Evolutionary conservation across 1,284 basidiomycete species (phyloP), one percentile per base, ranked within the genome.

Genomic region (Austroboletus novae-zelandiae): DNA sequence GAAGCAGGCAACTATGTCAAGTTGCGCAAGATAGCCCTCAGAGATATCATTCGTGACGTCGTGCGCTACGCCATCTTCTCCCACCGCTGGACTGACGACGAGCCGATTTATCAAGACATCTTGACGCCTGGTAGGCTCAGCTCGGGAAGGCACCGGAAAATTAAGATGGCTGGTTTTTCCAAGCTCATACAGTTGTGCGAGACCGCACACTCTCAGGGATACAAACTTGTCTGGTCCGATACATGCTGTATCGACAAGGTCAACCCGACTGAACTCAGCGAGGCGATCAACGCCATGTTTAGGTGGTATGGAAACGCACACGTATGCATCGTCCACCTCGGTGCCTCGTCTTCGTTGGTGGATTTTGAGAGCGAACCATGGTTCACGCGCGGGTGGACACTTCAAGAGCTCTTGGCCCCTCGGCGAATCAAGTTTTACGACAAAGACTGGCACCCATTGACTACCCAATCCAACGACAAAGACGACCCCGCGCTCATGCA

Each of bases 231-330:
- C 34, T 67, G 64, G 66, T 58, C 61, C 2, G 63, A 67, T 25
- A 62, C 65, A 1, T 64, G 20, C 20, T 23, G 20, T 23, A 23
- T 23, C 20, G 20, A 23, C 20, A 23, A 23, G 20, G 20, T 23
- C 32, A 57, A 54, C 29, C 15, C 40, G 1, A 25, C 47, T 4
- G 66, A 69, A 15, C 59, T 69, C n/a, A 48, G 48, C 25, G 63
- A 64, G 41, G 61, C 65, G 0, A 57, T 67, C 18, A 52, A 54
- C n/a, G 61, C 65, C 23, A 64, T 64, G 65, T 66, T 52, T 49
- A 60, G 45, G 40, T 64, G 65, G 65, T 67, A 66, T 18, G 45
- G 52, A 2, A 31, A 64, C n/a, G 49, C 64, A 4, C 45, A 61
- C 30, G 14, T 67, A 11, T 67, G 61, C 36, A 66, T 68, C 41